A percentile compares a stretch with the other conserved stretches of the same genome.
These are phyloP conservation scores for Xylaria sp. DNA, from an alignment of 2,329 filamentous ascomycete species.

Conservation along the genomic window DNA sequence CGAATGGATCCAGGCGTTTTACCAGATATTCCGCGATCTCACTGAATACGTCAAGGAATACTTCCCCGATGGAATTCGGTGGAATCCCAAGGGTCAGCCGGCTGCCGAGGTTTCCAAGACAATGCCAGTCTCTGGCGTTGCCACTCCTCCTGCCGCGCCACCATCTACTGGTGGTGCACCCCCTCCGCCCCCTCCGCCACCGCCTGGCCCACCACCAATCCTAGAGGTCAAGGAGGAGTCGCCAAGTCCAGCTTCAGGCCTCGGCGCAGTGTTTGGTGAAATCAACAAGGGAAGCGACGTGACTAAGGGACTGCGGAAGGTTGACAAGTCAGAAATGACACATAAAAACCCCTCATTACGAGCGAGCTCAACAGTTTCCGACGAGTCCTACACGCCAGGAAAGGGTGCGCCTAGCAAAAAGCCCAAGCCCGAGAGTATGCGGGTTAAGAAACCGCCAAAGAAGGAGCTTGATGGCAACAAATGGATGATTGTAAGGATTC, in stretches of 20 bases:
- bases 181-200: constrained; percentile 63
- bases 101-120: constrained; percentile 61
- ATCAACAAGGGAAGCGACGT: constrained; percentile 86
- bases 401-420: constrained; percentile 88
- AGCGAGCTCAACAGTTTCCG: constrained; percentile 63
- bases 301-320: constrained; percentile 83
- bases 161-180: constrained; percentile 51
- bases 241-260: constrained; percentile 49
- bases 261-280: constrained; percentile 85
- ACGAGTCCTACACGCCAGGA: constrained; percentile 50
- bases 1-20: constrained; percentile 90
- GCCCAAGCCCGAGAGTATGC: constrained; percentile 80
- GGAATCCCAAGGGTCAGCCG: constrained; percentile 75
- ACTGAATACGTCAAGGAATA: constrained; percentile 79
- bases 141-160: constrained; percentile 43
- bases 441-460: constrained; percentile 72
- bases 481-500: constrained; percentile 66
- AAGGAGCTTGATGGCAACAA: constrained; percentile 84
- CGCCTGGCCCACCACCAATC: constrained; percentile 63
- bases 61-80: constrained; percentile 72
- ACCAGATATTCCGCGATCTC: constrained; percentile 80
- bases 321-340: constrained; percentile 93
- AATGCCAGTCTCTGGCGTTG: constrained; percentile 43
- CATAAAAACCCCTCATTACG: constrained; percentile 94
- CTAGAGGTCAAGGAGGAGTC: constrained; percentile 52